Evolutionary conservation across 176 grass and related monocot species (phyloP).

Genomic region (Rhynchospora pubera): DNA sequence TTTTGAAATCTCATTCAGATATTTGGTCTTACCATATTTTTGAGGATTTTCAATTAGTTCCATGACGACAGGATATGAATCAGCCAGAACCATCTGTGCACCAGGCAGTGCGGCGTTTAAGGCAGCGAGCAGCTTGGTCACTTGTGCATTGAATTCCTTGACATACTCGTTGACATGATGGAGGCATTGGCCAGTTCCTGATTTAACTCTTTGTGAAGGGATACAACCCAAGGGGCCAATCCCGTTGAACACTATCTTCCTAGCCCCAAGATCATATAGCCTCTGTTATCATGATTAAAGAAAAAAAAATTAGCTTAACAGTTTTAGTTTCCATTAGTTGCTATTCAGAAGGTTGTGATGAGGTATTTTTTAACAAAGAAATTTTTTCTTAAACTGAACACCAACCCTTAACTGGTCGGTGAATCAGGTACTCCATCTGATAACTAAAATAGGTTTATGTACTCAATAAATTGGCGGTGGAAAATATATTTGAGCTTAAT

Average conservation of each 20-base stretch:
- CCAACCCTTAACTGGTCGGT: not conserved
- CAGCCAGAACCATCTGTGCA: constrained; percentile 54
- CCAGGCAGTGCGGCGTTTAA: constrained; percentile 63
- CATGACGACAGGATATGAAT: constrained; percentile 70
- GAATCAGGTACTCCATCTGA: not conserved
- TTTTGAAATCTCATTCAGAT: not conserved
- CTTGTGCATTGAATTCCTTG: constrained; percentile 60
- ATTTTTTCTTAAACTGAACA: not conserved
- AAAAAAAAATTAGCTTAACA: not conserved
- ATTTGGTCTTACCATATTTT: constrained; percentile 50
- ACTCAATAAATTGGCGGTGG: not conserved
- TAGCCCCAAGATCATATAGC: constrained; percentile 68
- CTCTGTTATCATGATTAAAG: constrained; percentile 27
- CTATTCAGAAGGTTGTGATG: not conserved
- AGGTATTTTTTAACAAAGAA: not conserved
- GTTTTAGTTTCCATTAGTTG: not conserved
- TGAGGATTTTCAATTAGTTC: constrained; percentile 75
- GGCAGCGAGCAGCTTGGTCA: constrained; percentile 28
- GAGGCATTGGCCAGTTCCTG: constrained; percentile 58
- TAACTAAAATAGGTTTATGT: not conserved
- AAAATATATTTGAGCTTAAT: not conserved
- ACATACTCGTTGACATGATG: constrained; percentile 66
- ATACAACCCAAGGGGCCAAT: constrained; percentile 84
- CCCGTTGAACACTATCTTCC: constrained; percentile 66
- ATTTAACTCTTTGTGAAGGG: constrained; percentile 70